Conservation (phyloP, 2,329 filamentous ascomycete species). For the Juglanconis oblonga region DNA sequence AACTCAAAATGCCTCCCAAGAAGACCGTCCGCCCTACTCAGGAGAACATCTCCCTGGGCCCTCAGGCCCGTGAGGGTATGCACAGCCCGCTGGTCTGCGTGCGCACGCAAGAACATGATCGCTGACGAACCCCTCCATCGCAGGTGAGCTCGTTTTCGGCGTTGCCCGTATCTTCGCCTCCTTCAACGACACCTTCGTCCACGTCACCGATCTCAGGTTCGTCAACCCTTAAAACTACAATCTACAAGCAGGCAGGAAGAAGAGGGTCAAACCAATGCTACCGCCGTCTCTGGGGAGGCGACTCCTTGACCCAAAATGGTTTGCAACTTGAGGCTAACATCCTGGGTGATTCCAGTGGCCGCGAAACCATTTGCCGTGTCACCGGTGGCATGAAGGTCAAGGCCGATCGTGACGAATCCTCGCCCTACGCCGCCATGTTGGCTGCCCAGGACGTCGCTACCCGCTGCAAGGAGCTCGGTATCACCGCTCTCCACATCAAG, state of each 20-base stretch:
- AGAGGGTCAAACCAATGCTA: background rate
- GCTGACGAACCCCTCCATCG: conserved; percentile 22
- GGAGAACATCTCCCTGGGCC: conserved; percentile 98
- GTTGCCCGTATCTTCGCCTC: conserved; percentile 98
- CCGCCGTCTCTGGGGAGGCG: background rate
- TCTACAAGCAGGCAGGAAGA: conserved; percentile 8
- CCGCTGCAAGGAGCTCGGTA: conserved; percentile 71
- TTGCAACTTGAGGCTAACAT: conserved; percentile 53
- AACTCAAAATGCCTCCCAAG: conserved; percentile 85
- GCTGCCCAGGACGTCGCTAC: conserved; percentile 96
- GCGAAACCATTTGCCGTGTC: conserved; percentile 99
- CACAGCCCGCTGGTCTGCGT: conserved; percentile 20
- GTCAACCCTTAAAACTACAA: conserved; percentile 34
- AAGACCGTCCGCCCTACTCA: conserved; percentile 71
- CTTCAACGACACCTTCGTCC: conserved; percentile 92
- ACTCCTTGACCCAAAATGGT: conserved; percentile 4
- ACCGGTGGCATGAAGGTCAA: conserved; percentile 99
- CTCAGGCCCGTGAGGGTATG: conserved; percentile 92
- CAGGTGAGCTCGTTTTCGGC: conserved; percentile 95
- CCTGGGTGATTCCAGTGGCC: conserved; percentile 79
- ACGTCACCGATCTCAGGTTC: conserved; percentile 98
- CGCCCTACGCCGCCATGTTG: conserved; percentile 99
- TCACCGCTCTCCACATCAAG: conserved; percentile 99
- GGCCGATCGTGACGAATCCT: conserved; percentile 99
- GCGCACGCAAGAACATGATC: background rate